Evolutionary conservation across 768 basidiomycete genomes (phyloP), one percentile per base, ranked within the genome.

Genomic region (Boletus coccyginus): DNA sequence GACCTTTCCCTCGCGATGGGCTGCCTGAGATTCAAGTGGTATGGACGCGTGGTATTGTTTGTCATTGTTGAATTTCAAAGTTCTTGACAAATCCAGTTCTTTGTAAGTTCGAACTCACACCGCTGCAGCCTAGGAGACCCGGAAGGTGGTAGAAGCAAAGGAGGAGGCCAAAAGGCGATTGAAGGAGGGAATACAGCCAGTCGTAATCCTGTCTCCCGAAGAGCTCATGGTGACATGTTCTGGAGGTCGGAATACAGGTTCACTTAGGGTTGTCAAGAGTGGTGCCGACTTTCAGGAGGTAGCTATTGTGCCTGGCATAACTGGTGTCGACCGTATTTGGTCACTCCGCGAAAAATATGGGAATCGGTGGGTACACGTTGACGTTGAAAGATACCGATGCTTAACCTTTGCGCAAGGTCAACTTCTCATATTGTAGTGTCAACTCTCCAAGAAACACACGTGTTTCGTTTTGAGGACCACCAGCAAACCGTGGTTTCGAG

Each of bases 221-320:
- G 70, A 72, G 36, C 14, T 69, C 1, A 48, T 45, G 2, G 83
- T 96, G 6, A 92, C 92, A 2, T 92, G 90, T 63, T 94, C 92
- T 5, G 94, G 94, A n/a, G 88, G 84, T 2, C n/a, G n/a, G n/a
- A n/a, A n/a, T n/a, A n/a, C 79, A 78, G 94, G 94, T 3, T 85
- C 87, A 11, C 64, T 97, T 16, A 86, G 88, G 46, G 71, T 94
- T 31, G 79, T 97, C 19, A 78, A 90, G 57, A 90, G 85, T 53
- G 94, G 94, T 3, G 90, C 92, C 7, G 88, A 91, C 61, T 87
- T 93, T 66, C 77, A 82, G 53, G 86, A 88, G 62, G 63, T 81
- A 12, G 87, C n/a, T 85, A 69, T 73, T 29, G 64, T 91, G 7
- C 77, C 81, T 6, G 86, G 86, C 1, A 60, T 93, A 45, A 67